Base-by-base conservation (phyloP, 2,329 filamentous ascomycete genomes). In the Neofusicoccum sp. region DNA sequence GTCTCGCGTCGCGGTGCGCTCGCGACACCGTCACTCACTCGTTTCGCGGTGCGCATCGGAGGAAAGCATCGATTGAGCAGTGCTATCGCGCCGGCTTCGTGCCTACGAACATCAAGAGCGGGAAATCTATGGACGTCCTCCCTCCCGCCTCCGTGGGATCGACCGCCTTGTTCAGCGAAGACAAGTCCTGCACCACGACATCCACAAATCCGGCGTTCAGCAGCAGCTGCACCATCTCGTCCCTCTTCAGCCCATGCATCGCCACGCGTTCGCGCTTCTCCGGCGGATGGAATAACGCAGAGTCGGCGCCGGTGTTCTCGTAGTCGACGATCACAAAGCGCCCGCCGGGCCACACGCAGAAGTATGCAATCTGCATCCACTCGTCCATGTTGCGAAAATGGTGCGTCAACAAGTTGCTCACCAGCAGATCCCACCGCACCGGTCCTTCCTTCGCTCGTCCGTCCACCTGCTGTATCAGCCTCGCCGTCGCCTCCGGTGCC, bases 271-370 rank as follows among this genome's bases (percentile, higher is more conserved):
- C 74, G 75, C 84, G 78, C 69, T 82, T 83, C 16, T 66, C 67
- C 65, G 78, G 72, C 0, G 83, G 78, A 69, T 86, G 83, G 65
- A 85, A 86, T 53, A 70, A 70, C 31, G 78, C 72, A 1, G 82
- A 80, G 44, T 80, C 79, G 0, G 78, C 77, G 0, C 83, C 83
- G 67, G 80, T 81, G 63, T 85, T 78, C 67, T 86, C 82, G 67
- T 81, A 86, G 65, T 86, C 84, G 1, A 83, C 85, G 64, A 86
- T 69, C 1, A 80, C 80, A 0, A 84, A 73, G 51, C 70, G 66
- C 0, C 82, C 84, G 0, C 81, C 81, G 0, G 74, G 69, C 58
- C 74, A 77, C 47, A 86, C 69, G 44, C 79, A 80, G 6, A 75
- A 79, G 31, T 76, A 70, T 67, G 85, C 76, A 1, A 79, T 81